Base-by-base conservation (phyloP, 83 land plant genomes). In the Picea engelmannii region DNA sequence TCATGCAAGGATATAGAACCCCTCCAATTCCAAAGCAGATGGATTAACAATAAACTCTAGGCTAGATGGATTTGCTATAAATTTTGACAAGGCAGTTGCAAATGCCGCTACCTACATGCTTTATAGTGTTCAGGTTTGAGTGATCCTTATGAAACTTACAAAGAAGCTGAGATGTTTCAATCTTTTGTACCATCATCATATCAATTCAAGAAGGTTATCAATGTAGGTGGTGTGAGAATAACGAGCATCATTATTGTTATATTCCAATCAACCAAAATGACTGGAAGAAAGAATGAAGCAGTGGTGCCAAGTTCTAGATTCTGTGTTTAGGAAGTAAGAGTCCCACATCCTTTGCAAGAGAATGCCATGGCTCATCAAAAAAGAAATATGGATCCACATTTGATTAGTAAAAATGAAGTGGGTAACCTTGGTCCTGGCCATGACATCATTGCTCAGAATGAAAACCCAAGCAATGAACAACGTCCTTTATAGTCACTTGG, bases 261-360 rank as follows among this genome's bases (percentile, higher is more conserved):
- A 15, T 23, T 55, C 61, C 78, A 76, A 76, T 20, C 78, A 55
- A 76, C 61, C 6, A 52, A 27, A 58, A 24, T 55, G 60, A 76
- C 61, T 76, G 78, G 61, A 55, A 76, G 58, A 76, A 55, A 23
- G 78, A 76, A 76, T 15, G 78, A 76, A 76, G 78, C 3, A 24
- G 35, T 20, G 55, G 62, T 76, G 4, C 16, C 78, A 76, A 76
- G 62, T 76, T 76, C 78, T 24, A 62, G 78, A 74, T 47, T 12
- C 27, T 49, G 24, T 47, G 38, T 52, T 15, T 21, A 76, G 18
- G 78, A 76, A 52, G 78, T 55, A 24, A 76, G 78, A 76, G 60
- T 24, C 24, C 6, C 25, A 52, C 21, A 76, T 76, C 0, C 47
- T 76, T 7, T 52, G 35, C 61, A 76, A 76, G 78, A 76, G 12